phyloP scores from a whole-genome alignment of 1,139 yeast species.

The Geotrichum aggregatum region DNA sequence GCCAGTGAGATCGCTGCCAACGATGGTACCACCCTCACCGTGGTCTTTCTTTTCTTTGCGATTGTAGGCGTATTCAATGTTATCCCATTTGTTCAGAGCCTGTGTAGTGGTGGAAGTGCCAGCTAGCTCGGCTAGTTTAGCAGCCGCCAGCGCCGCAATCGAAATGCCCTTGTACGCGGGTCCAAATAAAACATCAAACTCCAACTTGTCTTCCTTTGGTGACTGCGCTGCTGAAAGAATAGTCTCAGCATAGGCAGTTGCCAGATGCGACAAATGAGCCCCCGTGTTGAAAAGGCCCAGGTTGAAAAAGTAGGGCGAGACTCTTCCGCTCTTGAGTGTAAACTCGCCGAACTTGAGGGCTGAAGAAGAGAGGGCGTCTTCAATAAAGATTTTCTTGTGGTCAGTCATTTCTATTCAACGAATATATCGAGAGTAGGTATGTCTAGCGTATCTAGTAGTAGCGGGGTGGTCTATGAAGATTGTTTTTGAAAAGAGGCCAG shows the following conservation, averaged over 20 bases:
- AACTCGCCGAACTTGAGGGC: conserved; percentile 85
- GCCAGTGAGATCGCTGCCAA: conserved; percentile 70
- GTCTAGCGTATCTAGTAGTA: too few relatives aligned
- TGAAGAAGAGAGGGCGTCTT: conserved; percentile 71
- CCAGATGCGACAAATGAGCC: conserved; percentile 67
- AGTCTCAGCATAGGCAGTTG: conserved; percentile 83
- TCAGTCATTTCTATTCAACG: conserved; percentile 43
- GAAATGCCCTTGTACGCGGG: conserved; percentile 99
- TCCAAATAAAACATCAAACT: conserved; percentile 89
- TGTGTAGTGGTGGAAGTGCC: conserved; percentile 60
- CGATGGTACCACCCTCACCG: conserved; percentile 96
- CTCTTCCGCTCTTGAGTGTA: conserved; percentile 86
- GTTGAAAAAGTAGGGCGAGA: conserved; percentile 95
- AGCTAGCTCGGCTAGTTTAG: conserved; percentile 85
- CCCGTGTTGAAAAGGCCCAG: conserved; percentile 86
- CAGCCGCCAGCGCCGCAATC: conserved; percentile 85
- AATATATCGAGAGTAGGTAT: too few relatives aligned
- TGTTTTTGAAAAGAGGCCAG: background rate
- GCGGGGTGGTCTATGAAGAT: too few relatives aligned
- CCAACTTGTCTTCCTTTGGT: conserved; percentile 54
- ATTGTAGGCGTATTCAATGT: conserved; percentile 43
- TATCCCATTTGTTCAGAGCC: conserved; percentile 24
- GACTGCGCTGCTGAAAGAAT: conserved; percentile 51
- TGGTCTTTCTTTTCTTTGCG: conserved; percentile 86
- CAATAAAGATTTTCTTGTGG: conserved; percentile 66